Percentiles rank a stretch among this genome's conserved stretches.
Evolutionary conservation across 1,284 basidiomycete genomes (phyloP).

Genomic region (Exobasidium cylindrosporum): DNA sequence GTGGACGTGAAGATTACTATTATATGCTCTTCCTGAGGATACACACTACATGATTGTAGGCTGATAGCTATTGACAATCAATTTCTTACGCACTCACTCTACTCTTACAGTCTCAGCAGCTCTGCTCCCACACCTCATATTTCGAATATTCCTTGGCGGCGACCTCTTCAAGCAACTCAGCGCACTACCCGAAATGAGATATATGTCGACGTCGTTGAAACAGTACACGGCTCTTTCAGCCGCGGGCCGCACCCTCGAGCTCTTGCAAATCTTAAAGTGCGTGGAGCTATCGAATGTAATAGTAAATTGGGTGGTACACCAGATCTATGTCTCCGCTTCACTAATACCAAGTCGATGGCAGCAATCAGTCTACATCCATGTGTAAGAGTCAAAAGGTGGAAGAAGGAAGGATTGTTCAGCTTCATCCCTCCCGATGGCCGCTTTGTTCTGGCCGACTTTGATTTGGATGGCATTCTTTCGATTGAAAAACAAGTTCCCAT

Average conservation of each 20-base stretch:
- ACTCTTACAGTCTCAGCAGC: constrained; percentile 21
- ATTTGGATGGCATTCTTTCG: constrained; percentile 46
- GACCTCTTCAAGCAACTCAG: constrained; percentile 33
- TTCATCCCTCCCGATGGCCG: constrained; percentile 58
- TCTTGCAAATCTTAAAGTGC: constrained; percentile 28
- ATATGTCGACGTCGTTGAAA: constrained; percentile 44
- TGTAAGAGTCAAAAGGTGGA: constrained; percentile 87
- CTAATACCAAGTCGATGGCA: constrained; percentile 63
- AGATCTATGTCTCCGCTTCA: constrained; percentile 33
- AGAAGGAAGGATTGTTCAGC: constrained; percentile 97
- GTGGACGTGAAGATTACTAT: not conserved
- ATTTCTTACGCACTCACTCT: not conserved
- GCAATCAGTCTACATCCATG: constrained; percentile 88
- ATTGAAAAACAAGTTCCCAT: constrained; percentile 3
- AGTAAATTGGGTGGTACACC: constrained; percentile 55
- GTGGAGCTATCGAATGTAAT: constrained; percentile 31
- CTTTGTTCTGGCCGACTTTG: constrained; percentile 33
- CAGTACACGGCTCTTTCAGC: constrained; percentile 30
- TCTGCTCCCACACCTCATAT: constrained; percentile 60
- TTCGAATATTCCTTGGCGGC: constrained; percentile 48
- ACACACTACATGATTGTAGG: not conserved
- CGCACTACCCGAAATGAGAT: constrained; percentile 44
- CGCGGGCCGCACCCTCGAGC: constrained; percentile 58
- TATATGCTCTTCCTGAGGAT: constrained; percentile 9
- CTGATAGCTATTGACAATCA: not conserved